These are phyloP conservation scores for Stephania japonica DNA, from an alignment of 164 flowering plant genomes.

Conservation along the genomic window DNA sequence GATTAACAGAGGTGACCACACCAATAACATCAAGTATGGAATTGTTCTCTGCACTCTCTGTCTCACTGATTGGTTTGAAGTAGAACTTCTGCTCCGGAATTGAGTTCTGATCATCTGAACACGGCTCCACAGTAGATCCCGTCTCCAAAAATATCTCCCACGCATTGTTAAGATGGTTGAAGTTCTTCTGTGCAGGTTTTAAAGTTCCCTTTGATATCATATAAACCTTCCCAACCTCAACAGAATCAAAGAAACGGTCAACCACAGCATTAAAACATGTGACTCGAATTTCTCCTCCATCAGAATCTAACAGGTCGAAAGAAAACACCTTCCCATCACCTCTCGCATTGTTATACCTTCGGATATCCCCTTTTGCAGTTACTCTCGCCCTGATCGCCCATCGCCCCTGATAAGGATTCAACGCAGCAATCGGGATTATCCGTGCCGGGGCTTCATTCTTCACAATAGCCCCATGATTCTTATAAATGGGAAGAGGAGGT, in stretches of 20 bases:
- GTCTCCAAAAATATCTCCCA: constrained; percentile 93
- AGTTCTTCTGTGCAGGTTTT: constrained; percentile 92
- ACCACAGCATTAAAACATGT: constrained; percentile 94
- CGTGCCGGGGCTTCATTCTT: constrained; percentile 97
- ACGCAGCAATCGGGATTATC: constrained; percentile 79
- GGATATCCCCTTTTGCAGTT: constrained; percentile 90
- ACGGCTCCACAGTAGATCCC: constrained; percentile 67
- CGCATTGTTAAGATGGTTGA: constrained; percentile 89
- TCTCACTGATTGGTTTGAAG: constrained; percentile 75
- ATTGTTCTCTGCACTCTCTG: constrained; percentile 69
- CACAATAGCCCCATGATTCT: constrained; percentile 64
- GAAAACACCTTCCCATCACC: constrained; percentile 99
- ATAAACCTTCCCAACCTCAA: constrained; percentile 86
- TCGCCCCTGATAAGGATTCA: constrained; percentile 96
- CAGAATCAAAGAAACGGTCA: constrained; percentile 71
- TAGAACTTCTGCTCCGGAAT: constrained; percentile 86
- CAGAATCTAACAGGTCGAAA: constrained; percentile 93
- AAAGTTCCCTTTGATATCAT: constrained; percentile 84
- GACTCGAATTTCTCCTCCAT: constrained; percentile 94
- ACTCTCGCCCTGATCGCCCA: constrained; percentile 99
- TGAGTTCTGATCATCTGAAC: constrained; percentile 77
- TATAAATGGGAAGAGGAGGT: constrained; percentile 85
- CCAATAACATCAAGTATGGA: constrained; percentile 80
- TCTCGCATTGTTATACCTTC: constrained; percentile 87
- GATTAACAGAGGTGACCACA: constrained; percentile 65